phyloP scores from a whole-genome alignment of 1,284 basidiomycete species.

The Takashimella koratensis region DNA sequence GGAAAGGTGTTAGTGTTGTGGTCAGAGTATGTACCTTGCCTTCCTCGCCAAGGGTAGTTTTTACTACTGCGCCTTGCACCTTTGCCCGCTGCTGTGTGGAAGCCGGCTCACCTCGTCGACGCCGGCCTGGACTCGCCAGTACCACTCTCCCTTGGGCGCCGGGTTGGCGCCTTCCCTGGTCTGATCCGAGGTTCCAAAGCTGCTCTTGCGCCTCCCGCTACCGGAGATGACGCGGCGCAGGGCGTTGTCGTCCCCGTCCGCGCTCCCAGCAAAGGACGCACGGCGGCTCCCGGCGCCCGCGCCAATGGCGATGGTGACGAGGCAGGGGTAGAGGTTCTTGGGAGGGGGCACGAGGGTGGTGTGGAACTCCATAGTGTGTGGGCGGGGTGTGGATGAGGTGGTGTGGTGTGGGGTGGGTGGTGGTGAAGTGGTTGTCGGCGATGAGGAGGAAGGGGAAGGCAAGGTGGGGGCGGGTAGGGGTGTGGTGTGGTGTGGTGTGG shows the following conservation, averaged over 20 bases:
- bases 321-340: conserved; percentile 38
- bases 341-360: conserved; percentile 14
- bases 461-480: not conserved
- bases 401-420: not conserved
- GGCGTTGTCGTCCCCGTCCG: conserved; percentile 14
- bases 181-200: conserved; percentile 13
- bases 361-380: conserved; percentile 38
- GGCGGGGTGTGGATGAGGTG: not conserved
- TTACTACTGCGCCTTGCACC: not conserved
- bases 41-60: not conserved
- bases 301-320: conserved; percentile 34
- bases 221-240: conserved; percentile 37
- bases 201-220: conserved; percentile 22
- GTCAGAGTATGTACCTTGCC: not conserved
- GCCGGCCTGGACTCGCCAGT: conserved; percentile 42
- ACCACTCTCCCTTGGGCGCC: conserved; percentile 34
- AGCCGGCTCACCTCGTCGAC: conserved; percentile 32
- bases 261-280: conserved; percentile 21
- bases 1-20: conserved; percentile 1
- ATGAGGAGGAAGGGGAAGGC: not conserved
- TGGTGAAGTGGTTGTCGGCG: not conserved
- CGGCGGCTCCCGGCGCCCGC: conserved; percentile 20
- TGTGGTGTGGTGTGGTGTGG: not conserved
- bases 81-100: not conserved
- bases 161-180: not conserved